These are phyloP conservation scores for Paraleonurus japonicus DNA, from an alignment of 257 asterid species.

Conservation along the genomic window DNA sequence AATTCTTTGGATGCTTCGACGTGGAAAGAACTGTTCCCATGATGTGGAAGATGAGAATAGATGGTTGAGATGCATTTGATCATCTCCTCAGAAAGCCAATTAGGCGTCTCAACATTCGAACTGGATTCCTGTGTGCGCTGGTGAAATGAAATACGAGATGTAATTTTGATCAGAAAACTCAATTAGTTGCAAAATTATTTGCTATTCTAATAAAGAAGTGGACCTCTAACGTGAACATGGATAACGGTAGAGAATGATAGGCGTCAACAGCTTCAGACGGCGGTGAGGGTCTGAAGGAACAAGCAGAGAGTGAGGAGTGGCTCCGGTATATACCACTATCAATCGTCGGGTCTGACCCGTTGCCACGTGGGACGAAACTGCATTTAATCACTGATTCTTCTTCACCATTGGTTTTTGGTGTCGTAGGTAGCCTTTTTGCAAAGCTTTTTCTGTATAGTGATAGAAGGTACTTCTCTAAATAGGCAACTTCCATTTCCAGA, in stretches of 20 bases:
- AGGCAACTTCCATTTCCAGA: slow-evolving; percentile 67
- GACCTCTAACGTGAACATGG: slow-evolving; percentile 75
- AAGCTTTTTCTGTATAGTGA: slow-evolving; percentile 60
- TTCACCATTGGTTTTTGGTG: slow-evolving; percentile 12
- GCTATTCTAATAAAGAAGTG: too few relatives aligned
- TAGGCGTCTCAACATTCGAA: slow-evolving; percentile 48
- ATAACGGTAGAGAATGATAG: slow-evolving; percentile 77
- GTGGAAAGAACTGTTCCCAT: slow-evolving; percentile 37
- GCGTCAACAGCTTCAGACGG: slow-evolving; percentile 54
- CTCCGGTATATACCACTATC: slow-evolving; percentile 61
- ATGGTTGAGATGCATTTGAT: slow-evolving; percentile 76
- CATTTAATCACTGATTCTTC: slow-evolving; percentile 21
- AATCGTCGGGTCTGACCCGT: slow-evolving; percentile 39
- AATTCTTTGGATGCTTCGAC: slow-evolving; percentile 32
- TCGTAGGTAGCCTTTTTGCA: slow-evolving; percentile 34
- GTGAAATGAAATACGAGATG: slow-evolving; percentile 16
- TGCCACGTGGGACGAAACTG: slow-evolving; percentile 37
- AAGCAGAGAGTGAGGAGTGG: slow-evolving; percentile 80
- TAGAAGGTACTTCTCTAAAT: slow-evolving; percentile 76
- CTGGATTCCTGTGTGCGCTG: slow-evolving; percentile 49
- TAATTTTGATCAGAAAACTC: not conserved
- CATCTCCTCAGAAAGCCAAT: slow-evolving; percentile 83
- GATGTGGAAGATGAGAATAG: slow-evolving; percentile 64
- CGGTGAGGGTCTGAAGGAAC: slow-evolving; percentile 47
- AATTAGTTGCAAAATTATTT: too few relatives aligned